Conservation (phyloP, 2,329 filamentous ascomycete species). For the Alternaria postmessia region DNA sequence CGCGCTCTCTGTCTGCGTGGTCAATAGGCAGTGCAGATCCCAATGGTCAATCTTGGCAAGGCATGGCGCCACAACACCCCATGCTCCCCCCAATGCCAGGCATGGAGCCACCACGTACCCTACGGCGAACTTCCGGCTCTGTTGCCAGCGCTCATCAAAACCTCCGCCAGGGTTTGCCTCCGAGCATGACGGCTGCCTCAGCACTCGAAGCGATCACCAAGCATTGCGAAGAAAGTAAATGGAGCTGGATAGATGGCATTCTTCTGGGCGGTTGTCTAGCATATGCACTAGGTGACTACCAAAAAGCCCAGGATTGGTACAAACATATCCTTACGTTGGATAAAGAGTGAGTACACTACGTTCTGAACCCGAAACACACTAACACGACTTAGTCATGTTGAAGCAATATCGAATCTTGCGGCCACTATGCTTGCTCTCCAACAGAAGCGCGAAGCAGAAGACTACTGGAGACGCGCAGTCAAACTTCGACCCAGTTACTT, state of each 20-base stretch:
- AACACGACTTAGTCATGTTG: slow-evolving; percentile 72
- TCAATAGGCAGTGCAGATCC: slow-evolving; percentile 28
- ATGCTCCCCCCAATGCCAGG: slow-evolving; percentile 31
- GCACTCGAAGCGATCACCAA: slow-evolving; percentile 49
- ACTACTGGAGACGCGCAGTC: slow-evolving; percentile 85
- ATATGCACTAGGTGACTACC: slow-evolving; percentile 86
- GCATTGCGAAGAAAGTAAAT: slow-evolving; percentile 52
- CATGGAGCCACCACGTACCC: slow-evolving; percentile 40
- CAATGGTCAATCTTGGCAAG: slow-evolving; percentile 39
- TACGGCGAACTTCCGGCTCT: slow-evolving; percentile 48
- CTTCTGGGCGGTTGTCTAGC: slow-evolving; percentile 89
- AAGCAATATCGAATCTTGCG: slow-evolving; percentile 92
- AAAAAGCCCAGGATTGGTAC: slow-evolving; percentile 79
- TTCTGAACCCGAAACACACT: slow-evolving; percentile 1
- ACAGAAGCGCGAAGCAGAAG: slow-evolving; percentile 82
- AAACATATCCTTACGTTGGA: slow-evolving; percentile 70
- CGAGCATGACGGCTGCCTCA: slow-evolving; percentile 48
- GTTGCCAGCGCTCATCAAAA: slow-evolving; percentile 39
- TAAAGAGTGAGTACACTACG: slow-evolving; percentile 54
- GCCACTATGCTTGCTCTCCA: slow-evolving; percentile 87
- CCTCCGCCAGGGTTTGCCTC: slow-evolving; percentile 39
- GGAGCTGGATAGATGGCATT: slow-evolving; percentile 87
- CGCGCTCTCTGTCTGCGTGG: slow-evolving; percentile 44
- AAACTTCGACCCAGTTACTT: slow-evolving; percentile 86
- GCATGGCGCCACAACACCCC: slow-evolving; percentile 27